phyloP scores from a whole-genome alignment of 2,329 filamentous ascomycete genomes.

The Colletotrichum destructivum region DNA sequence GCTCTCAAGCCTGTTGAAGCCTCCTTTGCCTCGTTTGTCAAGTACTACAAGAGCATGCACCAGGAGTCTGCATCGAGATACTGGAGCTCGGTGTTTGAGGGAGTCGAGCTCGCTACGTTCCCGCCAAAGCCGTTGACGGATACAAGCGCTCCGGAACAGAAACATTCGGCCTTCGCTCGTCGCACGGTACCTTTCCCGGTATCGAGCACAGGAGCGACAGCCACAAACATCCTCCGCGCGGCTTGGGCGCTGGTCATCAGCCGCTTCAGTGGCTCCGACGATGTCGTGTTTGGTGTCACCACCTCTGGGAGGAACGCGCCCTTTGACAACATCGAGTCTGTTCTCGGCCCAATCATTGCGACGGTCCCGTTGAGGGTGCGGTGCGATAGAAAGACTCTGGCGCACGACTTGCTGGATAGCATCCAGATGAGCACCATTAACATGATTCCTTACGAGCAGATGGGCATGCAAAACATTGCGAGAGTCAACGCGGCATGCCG shows the following conservation, averaged over 20 bases:
- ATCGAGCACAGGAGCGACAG: slow-evolving; percentile 4
- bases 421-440: slow-evolving; percentile 50
- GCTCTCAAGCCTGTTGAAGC: not conserved
- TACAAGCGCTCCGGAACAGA: too few relatives aligned
- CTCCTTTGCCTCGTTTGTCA: slow-evolving; percentile 37
- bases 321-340: slow-evolving; percentile 43
- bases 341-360: slow-evolving; percentile 50
- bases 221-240: slow-evolving; percentile 44
- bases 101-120: slow-evolving; percentile 15
- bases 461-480: slow-evolving; percentile 51
- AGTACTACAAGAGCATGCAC: slow-evolving; percentile 19
- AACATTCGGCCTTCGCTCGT: slow-evolving; percentile 9
- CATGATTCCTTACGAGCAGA: slow-evolving; percentile 49
- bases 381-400: slow-evolving; percentile 11
- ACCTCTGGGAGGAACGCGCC: slow-evolving; percentile 49
- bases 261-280: slow-evolving; percentile 53
- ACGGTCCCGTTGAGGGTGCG: slow-evolving; percentile 29
- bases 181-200: not conserved
- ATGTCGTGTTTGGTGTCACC: slow-evolving; percentile 58
- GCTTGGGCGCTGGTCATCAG: slow-evolving; percentile 59
- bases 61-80: slow-evolving; percentile 12
- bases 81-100: slow-evolving; percentile 36
- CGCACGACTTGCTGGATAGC: slow-evolving; percentile 38
- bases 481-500: slow-evolving; percentile 17
- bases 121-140: slow-evolving; percentile 7